Evolutionary conservation across 1,284 basidiomycete species (phyloP), one percentile per base, ranked within the genome.

Genomic region (Boletus nobilissimus): DNA sequence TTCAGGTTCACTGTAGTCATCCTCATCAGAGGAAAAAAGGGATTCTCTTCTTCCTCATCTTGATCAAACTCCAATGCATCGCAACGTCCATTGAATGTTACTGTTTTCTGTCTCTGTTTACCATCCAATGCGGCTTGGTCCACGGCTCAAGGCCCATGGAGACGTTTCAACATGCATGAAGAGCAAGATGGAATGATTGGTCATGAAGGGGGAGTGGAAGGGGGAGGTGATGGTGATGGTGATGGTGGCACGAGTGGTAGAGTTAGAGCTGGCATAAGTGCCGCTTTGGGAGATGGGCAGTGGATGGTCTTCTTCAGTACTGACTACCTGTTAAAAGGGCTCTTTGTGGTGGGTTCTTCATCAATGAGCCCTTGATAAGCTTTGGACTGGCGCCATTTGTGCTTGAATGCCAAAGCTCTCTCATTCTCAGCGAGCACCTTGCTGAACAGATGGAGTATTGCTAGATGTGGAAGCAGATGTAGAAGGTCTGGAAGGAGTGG

Each of bases 41-140:
- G 89, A 43, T 90, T 88, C 32, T 85, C 83, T 24, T 92, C 89
- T 64, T 91, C 92, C 32, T 92, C 91, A 64, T 93, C 92, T 29
- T 89, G 87, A 76, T 96, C 94, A 84, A 96, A 97, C 85, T 98
- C 97, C 76, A 97, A 88, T 39, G 98, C 96, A 80, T 98, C 96
- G 80, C 96, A 96, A 16, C 93, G 90, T 80, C 95, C 93, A 85
- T 96, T 92, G 81, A 97, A 98, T 1, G 94, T 96, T 68, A 98
- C 97, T 0, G 94, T 97, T 86, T 97, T 95, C 79, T 92, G 87
- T 57, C 90, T 90, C 82, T 89, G 91, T 75, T 85, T 91, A 74
- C 85, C 83, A 78, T 88, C 85, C 40, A 82, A 83, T 54, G 86
- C 87, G 51, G 89, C 89, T 9, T 84, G 84, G 70, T 86, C 94